Percentiles rank a stretch among this genome's conserved stretches.
Conservation (phyloP, 2,329 filamentous ascomycete species). For the Trichoderma atroviride region DNA sequence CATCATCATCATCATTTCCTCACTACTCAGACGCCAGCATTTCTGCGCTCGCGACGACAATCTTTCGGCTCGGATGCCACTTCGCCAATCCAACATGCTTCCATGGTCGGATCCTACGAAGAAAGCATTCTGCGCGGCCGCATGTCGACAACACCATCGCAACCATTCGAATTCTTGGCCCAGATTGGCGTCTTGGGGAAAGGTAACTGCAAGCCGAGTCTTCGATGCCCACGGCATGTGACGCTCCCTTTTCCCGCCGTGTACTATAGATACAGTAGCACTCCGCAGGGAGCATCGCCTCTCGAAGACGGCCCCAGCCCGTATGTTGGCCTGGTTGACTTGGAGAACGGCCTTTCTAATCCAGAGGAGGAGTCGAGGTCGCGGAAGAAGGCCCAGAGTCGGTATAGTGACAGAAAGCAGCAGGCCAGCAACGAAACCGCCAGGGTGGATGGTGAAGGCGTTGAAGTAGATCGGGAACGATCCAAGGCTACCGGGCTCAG, state of each 20-base stretch:
- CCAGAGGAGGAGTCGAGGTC: slow-evolving; percentile 51
- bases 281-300: slow-evolving; percentile 63
- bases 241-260: slow-evolving; percentile 90
- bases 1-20: slow-evolving; percentile 45
- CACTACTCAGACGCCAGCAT: slow-evolving; percentile 48
- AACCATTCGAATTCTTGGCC: slow-evolving; percentile 87
- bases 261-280: slow-evolving; percentile 87
- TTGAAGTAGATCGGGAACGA: slow-evolving; percentile 30
- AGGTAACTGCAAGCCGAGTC: slow-evolving; percentile 82
- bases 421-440: slow-evolving; percentile 31
- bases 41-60: slow-evolving; percentile 61
- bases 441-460: slow-evolving; percentile 28
- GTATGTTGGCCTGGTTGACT: slow-evolving; percentile 89
- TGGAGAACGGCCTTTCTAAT: slow-evolving; percentile 75
- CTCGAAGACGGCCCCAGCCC: slow-evolving; percentile 87
- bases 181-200: slow-evolving; percentile 92
- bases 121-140: slow-evolving; percentile 92
- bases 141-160: slow-evolving; percentile 96
- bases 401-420: slow-evolving; percentile 44
- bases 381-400: slow-evolving; percentile 53
- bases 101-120: slow-evolving; percentile 97
- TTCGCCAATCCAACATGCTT: slow-evolving; percentile 82
- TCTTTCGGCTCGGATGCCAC: slow-evolving; percentile 70
- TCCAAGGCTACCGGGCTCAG: slow-evolving; percentile 45
- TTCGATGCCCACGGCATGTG: slow-evolving; percentile 87